These are phyloP conservation scores for Oryza nivara DNA, from an alignment of 176 grass and related monocot species.

Conservation along the genomic window DNA sequence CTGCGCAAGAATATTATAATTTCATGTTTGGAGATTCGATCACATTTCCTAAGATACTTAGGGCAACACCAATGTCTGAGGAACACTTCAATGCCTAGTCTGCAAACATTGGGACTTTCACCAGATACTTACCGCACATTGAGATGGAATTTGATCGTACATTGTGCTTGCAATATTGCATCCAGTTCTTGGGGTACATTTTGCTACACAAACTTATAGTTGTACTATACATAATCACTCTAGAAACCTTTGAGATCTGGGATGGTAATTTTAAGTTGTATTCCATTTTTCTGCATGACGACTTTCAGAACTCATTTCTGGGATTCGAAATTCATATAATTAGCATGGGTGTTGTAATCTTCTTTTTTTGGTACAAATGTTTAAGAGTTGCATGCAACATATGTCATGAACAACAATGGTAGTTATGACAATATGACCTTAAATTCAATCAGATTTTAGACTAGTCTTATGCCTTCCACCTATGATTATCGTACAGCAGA, in stretches of 20 bases:
- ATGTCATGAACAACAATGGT: background rate
- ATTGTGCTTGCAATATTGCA: background rate
- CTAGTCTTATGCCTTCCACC: background rate
- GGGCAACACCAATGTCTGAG: background rate
- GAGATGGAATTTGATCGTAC: background rate
- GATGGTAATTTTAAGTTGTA: too few relatives aligned
- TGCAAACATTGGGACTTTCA: background rate
- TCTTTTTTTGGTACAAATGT: background rate
- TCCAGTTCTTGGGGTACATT: background rate
- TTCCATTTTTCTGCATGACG: background rate
- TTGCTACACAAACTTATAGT: background rate
- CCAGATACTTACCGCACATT: background rate
- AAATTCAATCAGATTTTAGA: background rate
- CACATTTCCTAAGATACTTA: background rate
- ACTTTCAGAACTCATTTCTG: background rate
- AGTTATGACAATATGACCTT: background rate
- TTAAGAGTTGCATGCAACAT: background rate
- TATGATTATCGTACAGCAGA: background rate
- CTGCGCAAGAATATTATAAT: background rate
- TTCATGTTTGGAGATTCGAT: background rate
- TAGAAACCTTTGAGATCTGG: too few relatives aligned
- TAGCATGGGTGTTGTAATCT: background rate
- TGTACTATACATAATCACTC: background rate
- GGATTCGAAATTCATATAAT: background rate
- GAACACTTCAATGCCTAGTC: background rate